Base-by-base conservation (phyloP, 1,139 yeast species). In the Taiozyma sp. region DNA sequence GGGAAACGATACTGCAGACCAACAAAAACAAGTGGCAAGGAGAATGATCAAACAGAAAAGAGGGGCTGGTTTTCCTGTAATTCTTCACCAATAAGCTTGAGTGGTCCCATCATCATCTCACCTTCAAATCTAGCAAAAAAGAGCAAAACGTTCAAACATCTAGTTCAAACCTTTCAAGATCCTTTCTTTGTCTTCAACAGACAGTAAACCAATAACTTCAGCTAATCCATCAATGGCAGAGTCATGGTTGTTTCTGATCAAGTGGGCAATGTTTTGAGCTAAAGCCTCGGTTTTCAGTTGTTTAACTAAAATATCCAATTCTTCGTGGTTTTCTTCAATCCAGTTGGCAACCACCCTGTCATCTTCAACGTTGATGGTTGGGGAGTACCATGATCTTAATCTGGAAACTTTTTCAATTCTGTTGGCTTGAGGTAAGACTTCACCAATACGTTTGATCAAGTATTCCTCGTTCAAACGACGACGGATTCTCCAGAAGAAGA, bases 401-500 rank as follows among this genome's bases (percentile, higher is more conserved):
- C 96, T 82, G 26, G 97, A 87, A 54, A 85, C 81, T 72, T 85
- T 83, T 71, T 90, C 97, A 57, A 89, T 75, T 69, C 91, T 82
- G 44, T 80, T 76, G 45, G 88, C 79, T 47, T 71, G 65, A 50
- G 83, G 77, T 53, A 86, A 68, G 56, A 82, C 85, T 53, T 80
- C 84, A 50, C 83, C 81, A 62, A 91, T 80, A 65, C 88, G 79
- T 69, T 80, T 83, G 68, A 89, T 75, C 64, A 91, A 76, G 70
- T 89, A 88, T 69, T 89, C 96, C 74, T 93, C 98, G 68, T 88
- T 85, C 71, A 95, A 77, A 73, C 97, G 88, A 74, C 99, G 87
- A 74, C 97, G 89, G 58, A 89, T 81, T 73, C 99, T 85, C 99
- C 99, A 93, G 93, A 89, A 93, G 83, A 93, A 95, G 81, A 80